These are phyloP conservation scores for Byssothecium circinans DNA, from an alignment of 2,329 filamentous ascomycete genomes.

Conservation along the genomic window DNA sequence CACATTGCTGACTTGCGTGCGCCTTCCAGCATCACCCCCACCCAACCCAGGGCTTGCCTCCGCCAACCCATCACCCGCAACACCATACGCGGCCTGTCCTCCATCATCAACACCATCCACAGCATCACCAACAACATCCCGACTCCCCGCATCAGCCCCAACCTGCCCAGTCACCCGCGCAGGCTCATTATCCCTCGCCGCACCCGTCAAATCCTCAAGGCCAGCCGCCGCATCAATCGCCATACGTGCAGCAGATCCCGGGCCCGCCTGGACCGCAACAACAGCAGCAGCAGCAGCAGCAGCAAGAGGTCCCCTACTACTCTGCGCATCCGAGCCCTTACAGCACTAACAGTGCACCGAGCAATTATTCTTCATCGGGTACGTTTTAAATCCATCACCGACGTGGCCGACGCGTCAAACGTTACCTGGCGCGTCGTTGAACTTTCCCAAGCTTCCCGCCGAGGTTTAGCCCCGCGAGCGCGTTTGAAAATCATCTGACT, in stretches of 20 bases:
- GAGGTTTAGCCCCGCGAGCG: constrained; percentile 1
- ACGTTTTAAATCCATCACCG: constrained; percentile 16
- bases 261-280: constrained; percentile 60
- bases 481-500: constrained; percentile 48
- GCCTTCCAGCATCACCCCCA: constrained; percentile 70
- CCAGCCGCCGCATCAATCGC: constrained; percentile 53
- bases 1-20: constrained; percentile 34
- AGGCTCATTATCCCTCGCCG: constrained; percentile 66
- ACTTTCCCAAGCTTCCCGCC: neutral
- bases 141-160: constrained; percentile 64
- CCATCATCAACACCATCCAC: constrained; percentile 58
- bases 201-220: constrained; percentile 64
- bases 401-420: constrained; percentile 8
- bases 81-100: constrained; percentile 73
- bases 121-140: constrained; percentile 54
- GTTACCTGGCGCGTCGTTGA: constrained; percentile 1
- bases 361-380: constrained; percentile 78
- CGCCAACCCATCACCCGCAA: constrained; percentile 55
- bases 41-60: constrained; percentile 72
- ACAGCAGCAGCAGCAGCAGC: constrained; percentile 11
- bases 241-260: constrained; percentile 70
- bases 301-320: constrained; percentile 72
- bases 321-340: constrained; percentile 80
- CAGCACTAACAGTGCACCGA: constrained; percentile 77
- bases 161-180: constrained; percentile 58